A percentile compares a stretch with the other conserved stretches of the same genome.
Evolutionary conservation across 2,329 filamentous ascomycete species (phyloP).

Genomic region (Neoarthrinium moseri): DNA sequence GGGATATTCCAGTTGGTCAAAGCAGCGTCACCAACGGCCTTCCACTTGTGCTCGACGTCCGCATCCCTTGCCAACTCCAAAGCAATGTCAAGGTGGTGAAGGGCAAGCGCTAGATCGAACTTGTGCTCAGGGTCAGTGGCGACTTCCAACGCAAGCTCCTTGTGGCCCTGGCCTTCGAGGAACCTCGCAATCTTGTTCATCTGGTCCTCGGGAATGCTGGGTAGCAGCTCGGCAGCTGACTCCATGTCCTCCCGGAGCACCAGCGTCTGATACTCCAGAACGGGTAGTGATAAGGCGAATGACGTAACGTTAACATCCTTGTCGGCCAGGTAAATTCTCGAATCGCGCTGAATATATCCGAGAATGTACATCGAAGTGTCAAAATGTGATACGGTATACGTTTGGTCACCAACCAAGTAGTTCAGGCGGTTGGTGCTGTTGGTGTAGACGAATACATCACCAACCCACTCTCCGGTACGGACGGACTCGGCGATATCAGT

Average conservation of each 20-base stretch:
- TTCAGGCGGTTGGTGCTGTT: constrained; percentile 95
- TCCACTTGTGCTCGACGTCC: constrained; percentile 96
- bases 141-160: constrained; percentile 91
- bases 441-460: constrained; percentile 98
- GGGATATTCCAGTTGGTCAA: constrained; percentile 82
- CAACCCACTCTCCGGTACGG: constrained; percentile 94
- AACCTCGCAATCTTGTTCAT: constrained; percentile 98
- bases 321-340: constrained; percentile 91
- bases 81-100: constrained; percentile 83
- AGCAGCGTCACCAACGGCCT: constrained; percentile 91
- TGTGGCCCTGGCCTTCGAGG: constrained; percentile 94
- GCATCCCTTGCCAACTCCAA: constrained; percentile 79
- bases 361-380: constrained; percentile 94
- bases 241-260: constrained; percentile 94
- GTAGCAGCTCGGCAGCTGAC: constrained; percentile 79
- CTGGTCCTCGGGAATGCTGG: constrained; percentile 84
- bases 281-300: constrained; percentile 84
- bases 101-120: constrained; percentile 83
- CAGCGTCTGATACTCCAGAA: constrained; percentile 95
- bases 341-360: constrained; percentile 92
- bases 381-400: constrained; percentile 96
- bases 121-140: constrained; percentile 95
- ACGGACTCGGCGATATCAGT: constrained; percentile 94
- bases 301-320: constrained; percentile 93
- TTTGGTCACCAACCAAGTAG: constrained; percentile 96